A percentile compares a stretch with the other conserved stretches of the same genome.
These are phyloP conservation scores for Arthrinium phaeospermum DNA, from an alignment of 2,329 filamentous ascomycete species.

Conservation along the genomic window DNA sequence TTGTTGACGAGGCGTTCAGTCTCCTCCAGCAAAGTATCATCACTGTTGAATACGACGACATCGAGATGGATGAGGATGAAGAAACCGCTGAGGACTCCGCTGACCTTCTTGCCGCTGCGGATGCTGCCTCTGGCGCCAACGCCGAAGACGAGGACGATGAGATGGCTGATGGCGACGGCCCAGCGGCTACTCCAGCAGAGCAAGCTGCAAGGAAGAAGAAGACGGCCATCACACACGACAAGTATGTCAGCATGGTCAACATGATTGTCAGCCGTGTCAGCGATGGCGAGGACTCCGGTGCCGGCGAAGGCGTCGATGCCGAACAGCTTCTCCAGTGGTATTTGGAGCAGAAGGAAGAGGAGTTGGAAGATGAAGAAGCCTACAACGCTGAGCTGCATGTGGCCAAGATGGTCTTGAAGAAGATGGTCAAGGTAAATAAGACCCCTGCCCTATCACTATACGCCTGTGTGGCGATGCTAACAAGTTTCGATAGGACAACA, in stretches of 20 bases:
- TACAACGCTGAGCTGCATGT: slow-evolving; percentile 67
- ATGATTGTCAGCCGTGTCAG: slow-evolving; percentile 81
- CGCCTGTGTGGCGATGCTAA: neutral
- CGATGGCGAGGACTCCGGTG: slow-evolving; percentile 74
- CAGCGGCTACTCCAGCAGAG: slow-evolving; percentile 24
- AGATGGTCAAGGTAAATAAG: slow-evolving; percentile 88
- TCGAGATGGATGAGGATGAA: slow-evolving; percentile 87
- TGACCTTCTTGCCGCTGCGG: slow-evolving; percentile 51
- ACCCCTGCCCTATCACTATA: slow-evolving; percentile 30
- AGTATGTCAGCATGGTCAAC: slow-evolving; percentile 91
- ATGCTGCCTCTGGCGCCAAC: slow-evolving; percentile 57
- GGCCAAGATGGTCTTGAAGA: slow-evolving; percentile 78
- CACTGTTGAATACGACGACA: slow-evolving; percentile 95
- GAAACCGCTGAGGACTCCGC: slow-evolving; percentile 59
- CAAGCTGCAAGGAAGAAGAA: slow-evolving; percentile 64
- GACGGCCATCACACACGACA: slow-evolving; percentile 87
- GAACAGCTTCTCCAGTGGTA: slow-evolving; percentile 88
- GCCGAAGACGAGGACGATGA: slow-evolving; percentile 52
- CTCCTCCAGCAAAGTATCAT: slow-evolving; percentile 94
- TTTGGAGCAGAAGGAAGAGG: slow-evolving; percentile 85
- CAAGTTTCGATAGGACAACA: slow-evolving; percentile 71
- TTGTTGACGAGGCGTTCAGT: slow-evolving; percentile 92
- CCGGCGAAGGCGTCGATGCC: slow-evolving; percentile 83
- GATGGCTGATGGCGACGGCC: slow-evolving; percentile 46
- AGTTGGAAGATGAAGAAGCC: slow-evolving; percentile 81